phyloP scores from a whole-genome alignment of 192 early-diverging fungal species.

The Coemansia umbellata region DNA sequence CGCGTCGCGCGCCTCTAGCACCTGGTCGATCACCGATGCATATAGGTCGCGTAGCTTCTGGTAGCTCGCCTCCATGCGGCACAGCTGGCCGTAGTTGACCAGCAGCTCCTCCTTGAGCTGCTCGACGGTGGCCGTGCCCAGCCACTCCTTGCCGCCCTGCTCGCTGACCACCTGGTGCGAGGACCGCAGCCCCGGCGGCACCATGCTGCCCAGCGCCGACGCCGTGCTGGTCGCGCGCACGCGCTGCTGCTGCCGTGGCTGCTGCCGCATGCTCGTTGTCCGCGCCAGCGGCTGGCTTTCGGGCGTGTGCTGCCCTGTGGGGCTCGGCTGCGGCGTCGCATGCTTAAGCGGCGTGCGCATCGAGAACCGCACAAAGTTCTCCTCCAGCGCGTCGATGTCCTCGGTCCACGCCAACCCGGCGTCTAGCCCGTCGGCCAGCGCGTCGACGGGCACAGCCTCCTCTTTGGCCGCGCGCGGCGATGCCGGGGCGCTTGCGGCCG shows the following conservation, averaged over 20 bases:
- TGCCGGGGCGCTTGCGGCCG: slow-evolving; percentile 6
- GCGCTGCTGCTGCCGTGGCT: slow-evolving; percentile 11
- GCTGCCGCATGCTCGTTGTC: slow-evolving; percentile 17
- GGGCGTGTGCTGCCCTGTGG: neutral
- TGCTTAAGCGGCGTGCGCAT: slow-evolving; percentile 20
- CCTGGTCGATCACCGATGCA: slow-evolving; percentile 39
- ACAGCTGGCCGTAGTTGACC: slow-evolving; percentile 46
- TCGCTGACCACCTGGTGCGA: neutral
- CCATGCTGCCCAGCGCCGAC: slow-evolving; percentile 20
- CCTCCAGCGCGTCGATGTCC: slow-evolving; percentile 37
- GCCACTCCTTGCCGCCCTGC: slow-evolving; percentile 33
- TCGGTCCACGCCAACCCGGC: slow-evolving; percentile 42
- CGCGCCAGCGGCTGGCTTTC: slow-evolving; percentile 19
- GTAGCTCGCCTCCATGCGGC: slow-evolving; percentile 47
- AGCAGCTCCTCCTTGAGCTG: slow-evolving; percentile 48
- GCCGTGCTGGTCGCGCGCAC: slow-evolving; percentile 31
- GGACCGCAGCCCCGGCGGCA: slow-evolving; percentile 45
- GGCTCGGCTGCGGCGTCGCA: neutral
- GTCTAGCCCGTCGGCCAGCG: no score
- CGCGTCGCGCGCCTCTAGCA: slow-evolving; percentile 34
- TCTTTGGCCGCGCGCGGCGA: slow-evolving; percentile 9
- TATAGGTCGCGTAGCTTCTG: slow-evolving; percentile 48
- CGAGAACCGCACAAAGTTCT: slow-evolving; percentile 44
- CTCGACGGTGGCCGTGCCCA: slow-evolving; percentile 21
- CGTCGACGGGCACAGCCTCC: no score